Evolutionary conservation across 2,329 filamentous ascomycete genomes (phyloP).

Genomic region (Alternaria sp.): DNA sequence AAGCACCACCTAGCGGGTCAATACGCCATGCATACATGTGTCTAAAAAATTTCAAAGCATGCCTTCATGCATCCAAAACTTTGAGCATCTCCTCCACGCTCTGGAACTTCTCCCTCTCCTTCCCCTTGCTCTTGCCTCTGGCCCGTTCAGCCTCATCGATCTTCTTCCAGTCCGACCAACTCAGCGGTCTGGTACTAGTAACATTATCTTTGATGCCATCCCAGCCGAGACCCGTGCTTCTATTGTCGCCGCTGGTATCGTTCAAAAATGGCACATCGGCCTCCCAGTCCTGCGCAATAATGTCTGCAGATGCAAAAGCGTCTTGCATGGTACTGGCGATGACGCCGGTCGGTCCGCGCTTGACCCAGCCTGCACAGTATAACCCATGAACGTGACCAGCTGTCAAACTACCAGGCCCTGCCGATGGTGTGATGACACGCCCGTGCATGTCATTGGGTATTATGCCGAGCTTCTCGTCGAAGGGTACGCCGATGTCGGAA

Average conservation of each 20-base stretch:
- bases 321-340: constrained; percentile 97
- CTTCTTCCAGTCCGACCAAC: constrained; percentile 83
- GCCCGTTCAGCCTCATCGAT: constrained; percentile 82
- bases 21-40: no score
- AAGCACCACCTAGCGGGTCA: neutral
- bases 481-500: constrained; percentile 73
- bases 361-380: constrained; percentile 97
- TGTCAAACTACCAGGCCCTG: constrained; percentile 48
- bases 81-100: constrained; percentile 65
- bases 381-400: constrained; percentile 69
- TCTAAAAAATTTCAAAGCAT: neutral
- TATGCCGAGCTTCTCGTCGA: constrained; percentile 75
- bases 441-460: constrained; percentile 84
- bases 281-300: constrained; percentile 79
- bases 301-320: constrained; percentile 86
- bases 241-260: constrained; percentile 37
- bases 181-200: constrained; percentile 66
- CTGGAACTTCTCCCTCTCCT: constrained; percentile 74
- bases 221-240: constrained; percentile 69
- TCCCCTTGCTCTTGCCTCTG: constrained; percentile 70
- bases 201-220: constrained; percentile 71
- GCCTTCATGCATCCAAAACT: constrained; percentile 43
- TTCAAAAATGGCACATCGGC: constrained; percentile 57
- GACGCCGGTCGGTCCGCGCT: constrained; percentile 90
- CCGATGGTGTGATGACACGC: constrained; percentile 63